A percentile compares a stretch with the other conserved stretches of the same genome.
Conservation (phyloP, 2,329 filamentous ascomycete genomes). For the Talaromyces albobiverticillius region DNA sequence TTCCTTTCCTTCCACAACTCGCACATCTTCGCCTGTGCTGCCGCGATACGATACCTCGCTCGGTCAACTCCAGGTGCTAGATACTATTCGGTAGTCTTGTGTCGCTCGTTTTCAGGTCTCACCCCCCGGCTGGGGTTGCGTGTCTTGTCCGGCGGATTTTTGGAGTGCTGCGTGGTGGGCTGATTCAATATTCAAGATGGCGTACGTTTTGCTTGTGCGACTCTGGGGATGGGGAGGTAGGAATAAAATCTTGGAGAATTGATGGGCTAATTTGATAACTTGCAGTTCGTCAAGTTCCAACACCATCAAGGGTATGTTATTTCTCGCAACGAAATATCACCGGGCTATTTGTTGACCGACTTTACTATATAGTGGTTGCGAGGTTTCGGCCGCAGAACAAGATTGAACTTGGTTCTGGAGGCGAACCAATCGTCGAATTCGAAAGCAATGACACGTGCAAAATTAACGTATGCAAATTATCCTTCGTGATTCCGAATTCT, state of each 20-base stretch:
- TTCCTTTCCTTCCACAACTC: constrained; percentile 3
- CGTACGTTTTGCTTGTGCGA: constrained; percentile 38
- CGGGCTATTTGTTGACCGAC: constrained; percentile 7
- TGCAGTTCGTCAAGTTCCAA: constrained; percentile 32
- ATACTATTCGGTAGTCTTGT: background rate
- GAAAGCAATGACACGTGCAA: constrained; percentile 83
- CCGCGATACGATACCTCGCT: too few species aligned
- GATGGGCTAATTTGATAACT: background rate
- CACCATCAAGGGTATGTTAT: constrained; percentile 53
- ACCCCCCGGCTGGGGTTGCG: constrained; percentile 13
- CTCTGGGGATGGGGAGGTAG: background rate
- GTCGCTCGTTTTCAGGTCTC: constrained; percentile 3
- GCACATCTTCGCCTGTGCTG: background rate
- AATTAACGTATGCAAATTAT: constrained; percentile 62
- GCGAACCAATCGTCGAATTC: constrained; percentile 88
- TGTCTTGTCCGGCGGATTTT: constrained; percentile 8
- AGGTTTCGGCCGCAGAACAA: constrained; percentile 97
- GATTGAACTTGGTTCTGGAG: constrained; percentile 83
- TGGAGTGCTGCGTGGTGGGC: constrained; percentile 12
- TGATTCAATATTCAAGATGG: constrained; percentile 37
- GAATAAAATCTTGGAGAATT: too few species aligned
- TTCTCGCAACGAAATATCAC: background rate
- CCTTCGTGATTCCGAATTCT: background rate
- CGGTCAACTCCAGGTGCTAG: background rate
- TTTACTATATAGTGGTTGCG: constrained; percentile 72